These are phyloP conservation scores for Dioscorea dumetorum DNA, from an alignment of 106 monocot species.

Conservation along the genomic window DNA sequence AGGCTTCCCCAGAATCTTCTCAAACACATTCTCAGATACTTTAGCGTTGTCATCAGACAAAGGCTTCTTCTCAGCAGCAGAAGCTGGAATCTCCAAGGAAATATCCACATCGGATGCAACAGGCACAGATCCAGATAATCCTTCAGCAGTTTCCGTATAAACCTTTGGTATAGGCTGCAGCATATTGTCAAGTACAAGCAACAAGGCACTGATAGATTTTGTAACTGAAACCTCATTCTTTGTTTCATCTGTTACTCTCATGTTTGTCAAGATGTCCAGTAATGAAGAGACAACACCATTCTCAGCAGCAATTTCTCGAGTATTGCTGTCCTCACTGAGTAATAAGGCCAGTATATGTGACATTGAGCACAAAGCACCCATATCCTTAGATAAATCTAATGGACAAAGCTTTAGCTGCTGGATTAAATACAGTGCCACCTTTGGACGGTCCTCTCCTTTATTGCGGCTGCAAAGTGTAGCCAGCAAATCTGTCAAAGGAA, in stretches of 20 bases:
- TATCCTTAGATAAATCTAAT: conserved; percentile 25
- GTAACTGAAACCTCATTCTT: conserved; percentile 22
- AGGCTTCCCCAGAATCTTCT: conserved; percentile 48
- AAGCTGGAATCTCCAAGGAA: conserved; percentile 9
- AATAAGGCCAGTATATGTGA: conserved; percentile 59
- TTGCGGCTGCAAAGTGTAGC: conserved; percentile 56
- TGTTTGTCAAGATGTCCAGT: conserved; percentile 38
- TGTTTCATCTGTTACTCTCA: conserved; percentile 16
- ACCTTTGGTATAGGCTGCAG: conserved; percentile 35
- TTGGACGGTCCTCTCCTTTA: conserved; percentile 42
- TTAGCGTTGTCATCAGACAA: conserved; percentile 10
- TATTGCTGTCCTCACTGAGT: conserved; percentile 42
- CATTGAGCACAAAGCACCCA: conserved; percentile 24
- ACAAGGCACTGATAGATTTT: conserved; percentile 49
- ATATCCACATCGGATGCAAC: conserved; percentile 21
- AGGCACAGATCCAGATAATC: conserved; percentile 19
- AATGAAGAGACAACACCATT: conserved; percentile 40
- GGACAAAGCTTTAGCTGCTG: conserved; percentile 49
- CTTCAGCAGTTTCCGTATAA: conserved; percentile 21
- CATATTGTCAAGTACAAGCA: conserved; percentile 60
- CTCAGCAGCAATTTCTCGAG: conserved; percentile 53
- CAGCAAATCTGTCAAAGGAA: conserved; percentile 56
- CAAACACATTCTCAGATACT: conserved; percentile 32
- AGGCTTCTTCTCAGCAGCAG: conserved; percentile 23
- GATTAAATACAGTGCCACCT: conserved; percentile 42